Conservation (phyloP, 2,329 filamentous ascomycete genomes). For the Triangularia setosa region DNA sequence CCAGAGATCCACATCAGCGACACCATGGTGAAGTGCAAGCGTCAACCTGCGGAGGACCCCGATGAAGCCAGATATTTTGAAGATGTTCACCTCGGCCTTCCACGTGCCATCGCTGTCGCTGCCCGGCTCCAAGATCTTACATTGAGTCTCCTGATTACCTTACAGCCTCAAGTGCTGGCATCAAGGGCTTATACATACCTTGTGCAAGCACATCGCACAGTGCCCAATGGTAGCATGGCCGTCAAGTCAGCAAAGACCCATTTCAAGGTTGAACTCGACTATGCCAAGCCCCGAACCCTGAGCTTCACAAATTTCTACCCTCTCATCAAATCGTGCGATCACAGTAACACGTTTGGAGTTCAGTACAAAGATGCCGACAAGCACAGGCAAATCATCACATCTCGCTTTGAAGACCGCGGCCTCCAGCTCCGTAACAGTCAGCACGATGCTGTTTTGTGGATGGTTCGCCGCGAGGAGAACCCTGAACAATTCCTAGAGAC, state of each 20-base stretch:
- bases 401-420: neutral
- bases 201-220: slow-evolving; percentile 10
- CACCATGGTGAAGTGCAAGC: neutral
- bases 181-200: slow-evolving; percentile 19
- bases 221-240: slow-evolving; percentile 1
- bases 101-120: slow-evolving; percentile 15
- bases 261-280: slow-evolving; percentile 10
- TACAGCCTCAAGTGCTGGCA: slow-evolving; percentile 16
- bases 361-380: neutral
- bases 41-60: slow-evolving; percentile 15
- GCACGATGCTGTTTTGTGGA: slow-evolving; percentile 31
- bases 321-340: neutral
- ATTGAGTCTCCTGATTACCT: slow-evolving; percentile 12
- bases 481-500: slow-evolving; percentile 31
- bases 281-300: neutral
- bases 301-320: neutral
- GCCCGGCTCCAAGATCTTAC: neutral
- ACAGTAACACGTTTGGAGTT: neutral
- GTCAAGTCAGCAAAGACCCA: neutral
- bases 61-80: slow-evolving; percentile 19
- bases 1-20: slow-evolving; percentile 12
- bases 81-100: slow-evolving; percentile 12
- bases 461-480: slow-evolving; percentile 27
- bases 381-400: neutral
- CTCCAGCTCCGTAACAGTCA: slow-evolving; percentile 23